Base-by-base conservation (phyloP, 495 filamentous ascomycete species). In the Aspergillus cavernicola region DNA sequence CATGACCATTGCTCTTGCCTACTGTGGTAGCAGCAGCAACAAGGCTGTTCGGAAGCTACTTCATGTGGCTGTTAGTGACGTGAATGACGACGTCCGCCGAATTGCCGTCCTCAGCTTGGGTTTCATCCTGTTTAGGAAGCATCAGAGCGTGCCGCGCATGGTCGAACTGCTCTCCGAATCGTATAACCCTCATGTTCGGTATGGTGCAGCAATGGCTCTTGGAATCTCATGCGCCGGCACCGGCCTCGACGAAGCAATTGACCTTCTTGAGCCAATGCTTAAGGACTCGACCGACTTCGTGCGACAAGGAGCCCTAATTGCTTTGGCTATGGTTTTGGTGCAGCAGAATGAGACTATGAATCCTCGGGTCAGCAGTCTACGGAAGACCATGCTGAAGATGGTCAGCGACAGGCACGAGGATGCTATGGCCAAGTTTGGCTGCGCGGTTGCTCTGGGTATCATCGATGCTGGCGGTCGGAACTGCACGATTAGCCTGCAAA, bases 261-360 rank as follows among this genome's bases (percentile, higher is more conserved):
- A 97, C 58, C 79, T 99, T 24, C 79, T 99, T 8, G 95, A 99
- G 71, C 95, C 95, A 20, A 97, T 99, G 95, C 90, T 96, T 70
- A 99, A 99, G 76, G 95, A 99, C 64, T 93, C 95, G 13, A 93
- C 89, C 45, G 95, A 99, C 75, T 99, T 99, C 64, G 95, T 99
- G 24, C 84, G 95, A 54, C 95, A 99, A 66, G 95, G 95, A 59
- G 93, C 95, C n/a, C 72, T 97, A 50, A 97, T 99, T 59, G 78
- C 91, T 1, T 78, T 97, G 36, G 82, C 95, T 48, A 97, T 99
- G 95, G 96, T 99, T 61, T 82, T 97, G 78, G 87, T 95, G 18
- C 92, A 99, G 72, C 95, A 97, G 66, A 97, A 97, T 61, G 90
- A 95, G 72, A 85, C 85, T 23, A 92, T 93, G 89, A 95, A 95